Evolutionary conservation across 495 filamentous ascomycete species (phyloP), one percentile per base, ranked within the genome.

Genomic region (Hyaloscypha hepaticicola): DNA sequence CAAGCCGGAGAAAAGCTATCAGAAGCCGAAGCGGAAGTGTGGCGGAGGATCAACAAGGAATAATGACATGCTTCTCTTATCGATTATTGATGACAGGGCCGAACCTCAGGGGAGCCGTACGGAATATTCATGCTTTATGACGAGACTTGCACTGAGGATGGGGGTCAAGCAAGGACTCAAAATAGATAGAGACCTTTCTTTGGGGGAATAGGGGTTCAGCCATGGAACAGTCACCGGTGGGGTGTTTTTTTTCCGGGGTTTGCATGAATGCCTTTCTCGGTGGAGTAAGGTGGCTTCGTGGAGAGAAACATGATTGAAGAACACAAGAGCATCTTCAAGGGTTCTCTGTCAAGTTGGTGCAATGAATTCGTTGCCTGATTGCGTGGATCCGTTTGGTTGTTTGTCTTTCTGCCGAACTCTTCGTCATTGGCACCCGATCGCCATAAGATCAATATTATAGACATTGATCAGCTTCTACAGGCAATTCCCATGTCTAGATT

Each of bases 21-120:
- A 27, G 77, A 85, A 69, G 77, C 80, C 51, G 83, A 86, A 73
- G 79, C 78, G 58, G 79, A 81, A 71, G 77, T 85, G 29, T 87
- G 85, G 85, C 84, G 74, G 74, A 75, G 74, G 69, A 79, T 84
- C 66, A 83, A 82, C 68, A 72, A 72, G 53, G 61, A 65, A 61
- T 67, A 57, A 69, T 25, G 56, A 58, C 33, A 45, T 45, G 14
- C 28, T 64, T 55, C 26, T 53, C 24, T n/a, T 64, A 48, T 64
- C 61, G 55, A 64, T 64, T 29, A 48, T 24, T 45, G 29, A 58
- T 11, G 19, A 22, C 28, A 26, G 29, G 33, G 28, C 31, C n/a
- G 25, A 21, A 29, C 7, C n/a, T 29, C 11, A 45, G 38, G 38
- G 38, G 38, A 45, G 38, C 24, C 8, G 31, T 34, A 27, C 4